Evolutionary conservation across 805 yeast genomes (phyloP), one percentile per base, ranked within the genome.

Genomic region (Kodamaea leandrae): DNA sequence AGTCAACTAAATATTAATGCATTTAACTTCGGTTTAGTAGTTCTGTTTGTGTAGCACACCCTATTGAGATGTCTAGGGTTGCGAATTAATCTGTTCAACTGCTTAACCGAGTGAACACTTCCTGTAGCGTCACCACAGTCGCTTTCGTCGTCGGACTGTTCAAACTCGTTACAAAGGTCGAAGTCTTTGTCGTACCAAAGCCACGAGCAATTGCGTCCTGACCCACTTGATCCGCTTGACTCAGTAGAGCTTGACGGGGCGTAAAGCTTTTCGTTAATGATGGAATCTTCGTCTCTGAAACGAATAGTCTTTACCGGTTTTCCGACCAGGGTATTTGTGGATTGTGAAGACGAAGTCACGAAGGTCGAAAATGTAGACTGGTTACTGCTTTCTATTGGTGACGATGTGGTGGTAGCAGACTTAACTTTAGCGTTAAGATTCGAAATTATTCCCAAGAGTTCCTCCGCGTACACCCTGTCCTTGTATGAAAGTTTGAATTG

Each of bases 161-260:
- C 55, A 29, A 44, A 34, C 9, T 51, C 55, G 29, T 52, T 43
- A 18, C 50, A 39, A 28, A 55, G 46, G 23, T 55, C 54, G 27
- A 47, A 50, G 41, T 63, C 69, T 32, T 49, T 51, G 13, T 62
- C 68, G 44, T 57, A 62, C 59, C 61, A 56, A 5, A 63, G 44
- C 69, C 69, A 63, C 12, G 61, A 50, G 39, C 42, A 51, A 33
- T 27, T n/a, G 13, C 39, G 46, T 4, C 33, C 21, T 2, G 23
- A 7, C n/a, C n/a, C n/a, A 19, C 24, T 14, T 6, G 34, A 18
- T 19, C 42, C 13, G 8, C 32, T 13, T 14, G 37, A 20, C 19
- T 38, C 12, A 6, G 32, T 32, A n/a, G 33, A 32, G 18, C 20
- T 27, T 9, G 27, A 27, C 15, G 19, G 16, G 16, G 43, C 27